Evolutionary conservation across 1,284 basidiomycete species (phyloP).

Genomic region (Psilocybe mexicana): DNA sequence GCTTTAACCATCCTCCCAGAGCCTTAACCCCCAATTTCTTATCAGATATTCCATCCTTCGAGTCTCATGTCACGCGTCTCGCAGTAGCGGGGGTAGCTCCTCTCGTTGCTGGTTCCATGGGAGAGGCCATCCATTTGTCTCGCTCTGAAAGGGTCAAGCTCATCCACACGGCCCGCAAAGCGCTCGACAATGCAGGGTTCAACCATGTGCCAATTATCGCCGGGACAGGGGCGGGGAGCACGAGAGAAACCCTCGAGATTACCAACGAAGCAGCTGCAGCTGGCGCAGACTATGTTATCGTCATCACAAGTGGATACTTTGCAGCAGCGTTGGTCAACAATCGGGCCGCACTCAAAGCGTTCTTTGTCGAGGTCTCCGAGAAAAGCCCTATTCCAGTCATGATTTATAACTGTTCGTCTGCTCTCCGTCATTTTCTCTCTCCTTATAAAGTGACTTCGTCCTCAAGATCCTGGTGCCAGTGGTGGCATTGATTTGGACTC

Average conservation of each 20-base stretch:
- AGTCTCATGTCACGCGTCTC: slow-evolving; percentile 70
- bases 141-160: slow-evolving; percentile 70
- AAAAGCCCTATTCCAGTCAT: slow-evolving; percentile 86
- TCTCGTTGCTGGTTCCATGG: slow-evolving; percentile 82
- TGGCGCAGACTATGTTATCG: slow-evolving; percentile 84
- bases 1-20: slow-evolving; percentile 6
- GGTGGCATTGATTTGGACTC: slow-evolving; percentile 87
- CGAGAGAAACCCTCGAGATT: slow-evolving; percentile 77
- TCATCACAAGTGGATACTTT: slow-evolving; percentile 87
- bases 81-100: slow-evolving; percentile 76
- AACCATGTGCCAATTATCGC: slow-evolving; percentile 69
- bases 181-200: slow-evolving; percentile 69
- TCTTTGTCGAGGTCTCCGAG: slow-evolving; percentile 75
- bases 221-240: slow-evolving; percentile 82
- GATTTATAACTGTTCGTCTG: slow-evolving; percentile 82
- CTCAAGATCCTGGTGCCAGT: slow-evolving; percentile 75
- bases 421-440: slow-evolving; percentile 20
- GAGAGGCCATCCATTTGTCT: slow-evolving; percentile 81
- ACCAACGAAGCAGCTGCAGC: slow-evolving; percentile 74
- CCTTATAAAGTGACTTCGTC: slow-evolving; percentile 8
- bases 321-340: slow-evolving; percentile 68
- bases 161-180: slow-evolving; percentile 70
- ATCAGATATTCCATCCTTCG: slow-evolving; percentile 72
- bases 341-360: slow-evolving; percentile 72
- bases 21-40: slow-evolving; percentile 3